These are phyloP conservation scores for Tagetes erecta DNA, from an alignment of 129 eudicot genomes.

Conservation along the genomic window DNA sequence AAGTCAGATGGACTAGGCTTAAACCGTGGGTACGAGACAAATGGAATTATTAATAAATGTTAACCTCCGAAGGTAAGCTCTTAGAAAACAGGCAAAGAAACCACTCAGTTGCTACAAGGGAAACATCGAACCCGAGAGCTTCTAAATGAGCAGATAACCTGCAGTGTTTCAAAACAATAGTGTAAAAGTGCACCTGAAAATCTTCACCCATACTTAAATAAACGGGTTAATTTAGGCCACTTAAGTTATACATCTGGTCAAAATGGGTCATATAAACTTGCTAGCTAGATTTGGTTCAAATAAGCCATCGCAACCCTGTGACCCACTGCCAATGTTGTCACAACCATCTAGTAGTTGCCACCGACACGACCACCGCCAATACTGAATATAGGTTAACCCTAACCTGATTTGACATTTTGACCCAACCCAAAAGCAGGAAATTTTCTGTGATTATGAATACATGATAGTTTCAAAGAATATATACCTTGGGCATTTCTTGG, in stretches of 20 bases:
- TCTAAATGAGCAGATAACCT: conserved; percentile 90
- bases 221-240: neutral
- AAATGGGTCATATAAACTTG: neutral
- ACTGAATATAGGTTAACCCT: neutral
- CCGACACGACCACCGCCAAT: neutral
- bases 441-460: neutral
- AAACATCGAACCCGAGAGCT: conserved; percentile 79
- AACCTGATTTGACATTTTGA: neutral
- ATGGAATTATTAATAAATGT: neutral
- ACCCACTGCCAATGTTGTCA: neutral
- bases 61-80: conserved; percentile 97
- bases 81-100: conserved; percentile 88
- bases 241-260: neutral
- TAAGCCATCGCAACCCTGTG: neutral
- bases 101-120: conserved; percentile 96
- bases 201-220: neutral
- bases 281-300: neutral
- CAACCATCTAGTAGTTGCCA: neutral
- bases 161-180: conserved; percentile 25
- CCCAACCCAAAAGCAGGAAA: conserved; percentile 8
- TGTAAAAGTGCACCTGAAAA: neutral
- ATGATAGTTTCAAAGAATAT: neutral
- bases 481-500: conserved; percentile 84
- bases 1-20: neutral
- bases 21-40: neutral